Evolutionary conservation across 306 rosid genomes (phyloP).

Genomic region (Sophora flavescens): DNA sequence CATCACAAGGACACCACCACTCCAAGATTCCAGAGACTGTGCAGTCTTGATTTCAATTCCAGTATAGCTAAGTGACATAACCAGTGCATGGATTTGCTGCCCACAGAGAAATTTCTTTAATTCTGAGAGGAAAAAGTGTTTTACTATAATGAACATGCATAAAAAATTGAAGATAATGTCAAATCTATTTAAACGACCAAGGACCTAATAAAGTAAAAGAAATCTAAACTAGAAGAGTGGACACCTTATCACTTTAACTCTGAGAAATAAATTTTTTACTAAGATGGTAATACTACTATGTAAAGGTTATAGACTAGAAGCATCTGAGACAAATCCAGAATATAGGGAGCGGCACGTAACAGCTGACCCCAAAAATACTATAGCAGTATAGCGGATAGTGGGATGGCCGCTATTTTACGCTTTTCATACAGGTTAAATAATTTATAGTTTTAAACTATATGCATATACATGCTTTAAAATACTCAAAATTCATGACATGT

Average conservation of each 20-base stretch:
- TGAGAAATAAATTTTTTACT: background rate
- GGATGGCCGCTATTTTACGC: too few relatives aligned
- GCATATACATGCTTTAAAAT: too few relatives aligned
- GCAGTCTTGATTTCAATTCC: constrained; percentile 93
- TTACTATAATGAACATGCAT: constrained; percentile 38
- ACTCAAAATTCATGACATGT: too few relatives aligned
- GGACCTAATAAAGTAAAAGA: constrained; percentile 20
- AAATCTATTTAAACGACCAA: constrained; percentile 25
- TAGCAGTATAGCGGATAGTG: too few relatives aligned
- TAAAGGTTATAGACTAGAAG: constrained; percentile 1
- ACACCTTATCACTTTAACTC: constrained; percentile 12
- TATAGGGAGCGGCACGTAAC: background rate
- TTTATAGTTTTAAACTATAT: too few relatives aligned
- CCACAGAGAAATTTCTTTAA: constrained; percentile 41
- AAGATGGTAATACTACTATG: background rate
- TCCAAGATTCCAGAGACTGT: constrained; percentile 92
- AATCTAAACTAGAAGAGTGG: constrained; percentile 12
- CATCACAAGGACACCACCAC: constrained; percentile 91
- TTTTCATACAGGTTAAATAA: too few relatives aligned
- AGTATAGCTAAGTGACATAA: constrained; percentile 83
- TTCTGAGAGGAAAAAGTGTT: constrained; percentile 7
- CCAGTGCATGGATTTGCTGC: constrained; percentile 93
- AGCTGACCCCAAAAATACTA: too few relatives aligned
- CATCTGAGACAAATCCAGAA: constrained; percentile 6
- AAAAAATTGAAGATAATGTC: constrained; percentile 20